phyloP scores from a whole-genome alignment of 2,329 filamentous ascomycete genomes.

The Mycocentrospora acerina region DNA sequence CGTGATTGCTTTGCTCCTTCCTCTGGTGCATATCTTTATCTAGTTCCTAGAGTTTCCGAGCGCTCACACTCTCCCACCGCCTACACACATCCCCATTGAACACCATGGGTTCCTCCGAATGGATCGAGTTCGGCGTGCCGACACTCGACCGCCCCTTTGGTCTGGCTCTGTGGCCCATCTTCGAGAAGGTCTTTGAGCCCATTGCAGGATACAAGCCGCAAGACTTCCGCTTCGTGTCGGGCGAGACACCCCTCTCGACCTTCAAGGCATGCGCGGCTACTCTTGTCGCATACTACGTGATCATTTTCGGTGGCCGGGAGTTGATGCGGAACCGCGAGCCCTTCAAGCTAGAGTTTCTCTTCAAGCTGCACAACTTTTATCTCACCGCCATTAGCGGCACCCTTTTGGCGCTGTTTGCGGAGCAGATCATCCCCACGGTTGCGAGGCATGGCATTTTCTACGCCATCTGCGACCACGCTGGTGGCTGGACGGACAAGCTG shows the following conservation, averaged over 20 bases:
- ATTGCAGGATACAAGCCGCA: slow-evolving; percentile 79
- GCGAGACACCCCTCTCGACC: slow-evolving; percentile 86
- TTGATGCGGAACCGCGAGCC: slow-evolving; percentile 84
- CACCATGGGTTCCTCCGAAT: slow-evolving; percentile 56
- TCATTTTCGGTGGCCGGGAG: slow-evolving; percentile 92
- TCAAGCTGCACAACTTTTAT: slow-evolving; percentile 96
- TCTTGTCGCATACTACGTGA: slow-evolving; percentile 83
- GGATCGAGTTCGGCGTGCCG: slow-evolving; percentile 60
- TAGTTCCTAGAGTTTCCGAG: background rate
- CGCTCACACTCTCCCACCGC: slow-evolving; percentile 1
- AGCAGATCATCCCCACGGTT: slow-evolving; percentile 85
- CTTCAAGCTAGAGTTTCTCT: slow-evolving; percentile 83
- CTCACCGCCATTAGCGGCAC: slow-evolving; percentile 81
- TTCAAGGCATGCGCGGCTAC: slow-evolving; percentile 78
- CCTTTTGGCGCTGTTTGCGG: slow-evolving; percentile 81
- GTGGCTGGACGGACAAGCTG: slow-evolving; percentile 91
- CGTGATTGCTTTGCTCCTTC: background rate
- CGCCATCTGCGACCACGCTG: slow-evolving; percentile 76
- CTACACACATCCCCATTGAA: slow-evolving; percentile 9
- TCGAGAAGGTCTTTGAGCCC: slow-evolving; percentile 79
- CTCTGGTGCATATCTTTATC: slow-evolving; percentile 3
- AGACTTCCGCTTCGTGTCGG: slow-evolving; percentile 80
- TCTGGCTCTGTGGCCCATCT: slow-evolving; percentile 88
- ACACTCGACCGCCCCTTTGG: slow-evolving; percentile 92
- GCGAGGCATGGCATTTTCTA: slow-evolving; percentile 81